Evolutionary conservation across 140 eudicot genomes (phyloP).

Genomic region (Erigeron philadelphicus): DNA sequence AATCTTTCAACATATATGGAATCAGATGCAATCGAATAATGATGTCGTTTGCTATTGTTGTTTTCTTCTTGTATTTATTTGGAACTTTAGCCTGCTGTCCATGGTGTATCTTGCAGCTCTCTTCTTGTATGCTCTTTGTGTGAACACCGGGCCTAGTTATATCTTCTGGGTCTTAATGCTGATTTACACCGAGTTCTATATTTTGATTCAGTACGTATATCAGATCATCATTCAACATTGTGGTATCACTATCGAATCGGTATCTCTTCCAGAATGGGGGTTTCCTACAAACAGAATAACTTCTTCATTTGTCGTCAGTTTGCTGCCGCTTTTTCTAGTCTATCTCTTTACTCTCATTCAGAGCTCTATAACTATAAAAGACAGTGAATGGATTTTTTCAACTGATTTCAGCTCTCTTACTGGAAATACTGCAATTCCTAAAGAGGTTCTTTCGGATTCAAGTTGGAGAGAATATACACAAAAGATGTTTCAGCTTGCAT

Average conservation of each 20-base stretch:
- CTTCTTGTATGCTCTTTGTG: conserved; percentile 90
- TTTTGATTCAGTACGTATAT: conserved; percentile 80
- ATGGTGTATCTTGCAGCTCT: conserved; percentile 94
- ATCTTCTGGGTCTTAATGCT: conserved; percentile 88
- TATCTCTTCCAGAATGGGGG: conserved; percentile 69
- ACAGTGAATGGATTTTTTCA: conserved; percentile 76
- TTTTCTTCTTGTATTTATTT: conserved; percentile 78
- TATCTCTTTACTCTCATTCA: conserved; percentile 92
- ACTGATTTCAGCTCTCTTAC: conserved; percentile 44
- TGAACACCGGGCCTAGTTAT: conserved; percentile 87
- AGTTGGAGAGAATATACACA: conserved; percentile 56
- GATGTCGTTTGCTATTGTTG: conserved; percentile 92
- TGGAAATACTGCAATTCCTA: conserved; percentile 36
- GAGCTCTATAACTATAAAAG: conserved; percentile 97
- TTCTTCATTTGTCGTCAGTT: conserved; percentile 80
- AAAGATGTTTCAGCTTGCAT: conserved; percentile 39
- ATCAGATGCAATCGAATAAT: conserved; percentile 89
- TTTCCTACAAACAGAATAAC: conserved; percentile 68
- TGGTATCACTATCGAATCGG: conserved; percentile 62
- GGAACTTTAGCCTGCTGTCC: conserved; percentile 95
- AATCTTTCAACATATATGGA: conserved; percentile 78
- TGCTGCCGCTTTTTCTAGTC: conserved; percentile 80
- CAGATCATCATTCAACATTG: conserved; percentile 93
- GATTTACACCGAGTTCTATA: conserved; percentile 81
- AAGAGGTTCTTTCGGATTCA: conserved; percentile 36